These are phyloP conservation scores for Hypoxylon sp. DNA, from an alignment of 2,329 filamentous ascomycete genomes.

Conservation along the genomic window DNA sequence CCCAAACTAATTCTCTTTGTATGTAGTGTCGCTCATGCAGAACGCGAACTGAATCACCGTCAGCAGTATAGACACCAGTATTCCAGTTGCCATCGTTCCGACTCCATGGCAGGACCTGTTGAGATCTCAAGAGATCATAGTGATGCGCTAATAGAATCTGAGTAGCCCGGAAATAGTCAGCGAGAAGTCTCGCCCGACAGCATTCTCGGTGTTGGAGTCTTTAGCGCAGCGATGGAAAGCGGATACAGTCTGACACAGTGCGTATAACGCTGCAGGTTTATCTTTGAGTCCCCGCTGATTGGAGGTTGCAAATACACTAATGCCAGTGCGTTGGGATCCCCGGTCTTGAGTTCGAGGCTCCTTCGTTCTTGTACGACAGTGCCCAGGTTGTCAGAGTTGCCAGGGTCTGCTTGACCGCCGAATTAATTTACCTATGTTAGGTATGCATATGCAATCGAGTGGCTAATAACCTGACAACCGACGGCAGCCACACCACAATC, in stretches of 20 bases:
- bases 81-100: not conserved
- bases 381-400: conserved; percentile 15
- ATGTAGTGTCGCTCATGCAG: not conserved
- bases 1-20: not conserved
- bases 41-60: conserved; percentile 3
- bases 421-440: conserved; percentile 32
- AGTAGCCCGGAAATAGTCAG: not conserved
- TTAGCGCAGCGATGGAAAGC: conserved; percentile 28
- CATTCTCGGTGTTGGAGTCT: conserved; percentile 17
- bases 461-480: conserved; percentile 8
- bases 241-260: conserved; percentile 49
- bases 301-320: conserved; percentile 38
- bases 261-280: conserved; percentile 49
- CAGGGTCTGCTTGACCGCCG: conserved; percentile 36
- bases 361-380: conserved; percentile 17
- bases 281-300: conserved; percentile 48
- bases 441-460: conserved; percentile 15
- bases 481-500: conserved; percentile 5
- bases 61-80: not conserved
- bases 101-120: conserved; percentile 4
- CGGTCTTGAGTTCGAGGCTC: conserved; percentile 35
- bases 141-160: conserved; percentile 1
- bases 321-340: conserved; percentile 38
- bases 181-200: conserved; percentile 3
- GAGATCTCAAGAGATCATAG: conserved; percentile 18